These are phyloP conservation scores for Xerocomellus dryophilus DNA, from an alignment of 768 basidiomycete species.

Conservation along the genomic window DNA sequence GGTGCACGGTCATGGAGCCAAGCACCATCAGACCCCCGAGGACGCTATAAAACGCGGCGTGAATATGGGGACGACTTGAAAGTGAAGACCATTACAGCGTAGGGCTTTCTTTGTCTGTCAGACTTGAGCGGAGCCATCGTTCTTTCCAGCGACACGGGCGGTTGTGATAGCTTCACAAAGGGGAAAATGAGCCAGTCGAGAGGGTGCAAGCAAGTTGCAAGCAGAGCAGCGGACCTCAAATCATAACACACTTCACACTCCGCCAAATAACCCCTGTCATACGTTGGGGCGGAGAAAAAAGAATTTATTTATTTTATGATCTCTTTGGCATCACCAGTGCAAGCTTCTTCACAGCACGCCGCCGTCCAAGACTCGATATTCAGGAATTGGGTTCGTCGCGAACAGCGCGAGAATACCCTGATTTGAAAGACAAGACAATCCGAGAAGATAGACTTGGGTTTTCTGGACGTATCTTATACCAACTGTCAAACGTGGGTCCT, in stretches of 20 bases:
- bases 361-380: slow-evolving; percentile 26
- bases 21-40: slow-evolving; percentile 55
- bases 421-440: neutral
- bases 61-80: neutral
- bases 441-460: slow-evolving; percentile 11
- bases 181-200: neutral
- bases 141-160: neutral
- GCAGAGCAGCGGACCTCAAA: slow-evolving; percentile 10
- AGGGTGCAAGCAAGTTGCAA: neutral
- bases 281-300: too few species aligned
- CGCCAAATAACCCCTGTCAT: slow-evolving; percentile 3
- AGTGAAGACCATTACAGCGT: slow-evolving; percentile 32
- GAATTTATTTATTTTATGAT: too few species aligned
- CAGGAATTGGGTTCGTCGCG: slow-evolving; percentile 14
- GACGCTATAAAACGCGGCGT: slow-evolving; percentile 45
- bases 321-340: too few species aligned
- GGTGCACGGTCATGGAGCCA: slow-evolving; percentile 80
- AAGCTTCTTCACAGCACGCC: slow-evolving; percentile 22
- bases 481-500: too few species aligned
- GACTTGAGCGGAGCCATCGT: slow-evolving; percentile 27
- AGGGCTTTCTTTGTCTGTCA: slow-evolving; percentile 41
- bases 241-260: slow-evolving; percentile 7
- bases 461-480: slow-evolving; percentile 18
- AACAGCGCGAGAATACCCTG: neutral
- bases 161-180: neutral